Conservation (phyloP, 352 stramenopile genomes). For the Phytophthora quininea region DNA sequence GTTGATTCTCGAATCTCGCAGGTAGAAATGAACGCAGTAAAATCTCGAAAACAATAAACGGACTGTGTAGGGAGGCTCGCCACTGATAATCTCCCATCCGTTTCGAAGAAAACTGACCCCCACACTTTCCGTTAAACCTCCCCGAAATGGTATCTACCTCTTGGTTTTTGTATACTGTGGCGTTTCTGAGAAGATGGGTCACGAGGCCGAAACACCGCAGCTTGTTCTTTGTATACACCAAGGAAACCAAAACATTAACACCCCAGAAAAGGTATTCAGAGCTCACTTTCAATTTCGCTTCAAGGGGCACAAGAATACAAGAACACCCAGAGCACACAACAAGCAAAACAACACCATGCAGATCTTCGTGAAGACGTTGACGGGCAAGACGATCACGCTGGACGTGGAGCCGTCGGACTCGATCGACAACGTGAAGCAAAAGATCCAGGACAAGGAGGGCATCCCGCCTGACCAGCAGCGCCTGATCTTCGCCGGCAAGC, state of each 20-base stretch:
- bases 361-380: conserved; percentile 1
- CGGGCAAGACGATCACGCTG: conserved; percentile 1
- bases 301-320: conserved; percentile 17
- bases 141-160: neutral
- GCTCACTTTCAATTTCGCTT: conserved; percentile 30
- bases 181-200: conserved; percentile 20
- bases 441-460: neutral
- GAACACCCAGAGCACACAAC: neutral
- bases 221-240: neutral
- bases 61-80: conserved; percentile 4
- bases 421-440: neutral
- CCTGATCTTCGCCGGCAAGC: conserved; percentile 1
- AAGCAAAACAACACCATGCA: conserved; percentile 17
- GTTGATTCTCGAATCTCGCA: conserved; percentile 5
- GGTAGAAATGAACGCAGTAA: neutral
- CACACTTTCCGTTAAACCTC: conserved; percentile 16
- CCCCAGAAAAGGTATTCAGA: neutral
- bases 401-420: neutral
- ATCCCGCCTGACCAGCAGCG: neutral
- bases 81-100: conserved; percentile 9
- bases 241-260: neutral
- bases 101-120: conserved; percentile 25
- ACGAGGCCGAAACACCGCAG: neutral
- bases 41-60: no score
- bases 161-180: conserved; percentile 16